Percentiles rank a stretch among this genome's conserved stretches.
phyloP scores from a whole-genome alignment of 2,329 filamentous ascomycete species.

The Coniochaeta sp. region DNA sequence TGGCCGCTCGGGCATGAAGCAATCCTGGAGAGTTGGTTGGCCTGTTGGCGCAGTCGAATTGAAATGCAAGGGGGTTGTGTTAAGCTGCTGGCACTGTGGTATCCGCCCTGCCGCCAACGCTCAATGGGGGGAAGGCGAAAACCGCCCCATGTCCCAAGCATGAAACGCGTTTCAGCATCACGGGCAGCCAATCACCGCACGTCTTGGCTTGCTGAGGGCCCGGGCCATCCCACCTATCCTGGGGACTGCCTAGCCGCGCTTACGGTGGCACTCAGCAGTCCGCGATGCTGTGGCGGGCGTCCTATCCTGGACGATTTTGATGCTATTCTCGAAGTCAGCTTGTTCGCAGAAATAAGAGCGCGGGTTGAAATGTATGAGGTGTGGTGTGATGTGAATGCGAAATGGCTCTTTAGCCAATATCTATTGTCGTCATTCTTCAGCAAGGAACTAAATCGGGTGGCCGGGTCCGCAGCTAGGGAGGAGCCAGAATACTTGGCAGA shows the following conservation, averaged over 20 bases:
- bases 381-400: no score
- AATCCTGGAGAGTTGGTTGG: no score
- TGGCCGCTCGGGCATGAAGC: neutral
- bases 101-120: neutral
- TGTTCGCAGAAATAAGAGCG: neutral
- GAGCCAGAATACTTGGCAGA: neutral
- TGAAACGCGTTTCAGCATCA: neutral
- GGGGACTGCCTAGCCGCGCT: neutral
- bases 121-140: neutral
- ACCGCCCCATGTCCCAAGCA: neutral
- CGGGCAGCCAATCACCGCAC: neutral
- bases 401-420: no score
- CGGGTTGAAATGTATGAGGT: neutral
- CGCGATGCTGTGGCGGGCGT: neutral
- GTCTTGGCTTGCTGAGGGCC: neutral
- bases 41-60: neutral
- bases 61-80: conserved; percentile 1
- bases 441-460: neutral
- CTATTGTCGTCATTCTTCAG: neutral
- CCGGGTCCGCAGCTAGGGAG: neutral
- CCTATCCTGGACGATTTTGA: neutral
- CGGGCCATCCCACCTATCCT: neutral
- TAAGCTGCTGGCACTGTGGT: no score
- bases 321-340: neutral
- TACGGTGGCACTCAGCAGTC: neutral